Evolutionary conservation across 345 rosid genomes (phyloP).

Genomic region (Gossypium bickii): DNA sequence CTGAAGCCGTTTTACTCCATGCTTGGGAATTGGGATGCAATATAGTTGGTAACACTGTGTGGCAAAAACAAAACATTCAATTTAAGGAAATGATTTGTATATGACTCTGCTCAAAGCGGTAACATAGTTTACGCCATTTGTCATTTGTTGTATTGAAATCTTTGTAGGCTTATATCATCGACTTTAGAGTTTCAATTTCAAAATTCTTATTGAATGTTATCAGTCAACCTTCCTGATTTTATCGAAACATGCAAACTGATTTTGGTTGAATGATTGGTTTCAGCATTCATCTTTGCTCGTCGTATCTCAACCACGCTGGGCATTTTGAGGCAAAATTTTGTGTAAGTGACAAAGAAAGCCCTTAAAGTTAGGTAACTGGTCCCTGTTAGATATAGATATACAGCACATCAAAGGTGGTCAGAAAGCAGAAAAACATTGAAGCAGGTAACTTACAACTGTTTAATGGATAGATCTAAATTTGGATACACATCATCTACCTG

Average conservation of each 20-base stretch:
- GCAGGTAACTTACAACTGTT: neutral
- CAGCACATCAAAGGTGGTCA: neutral
- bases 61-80: neutral
- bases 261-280: conserved; percentile 24
- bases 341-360: neutral
- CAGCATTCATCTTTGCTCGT: conserved; percentile 64
- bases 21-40: neutral
- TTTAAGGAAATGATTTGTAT: neutral
- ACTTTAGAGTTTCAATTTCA: no score
- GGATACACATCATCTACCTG: neutral
- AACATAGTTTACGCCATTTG: neutral
- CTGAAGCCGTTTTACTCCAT: neutral
- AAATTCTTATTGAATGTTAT: neutral
- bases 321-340: conserved; percentile 22
- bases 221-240: neutral
- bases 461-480: neutral
- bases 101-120: no score
- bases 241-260: neutral
- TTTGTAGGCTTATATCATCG: neutral
- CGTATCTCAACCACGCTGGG: conserved; percentile 45
- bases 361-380: neutral
- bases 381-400: neutral
- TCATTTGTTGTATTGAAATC: neutral
- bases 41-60: neutral
- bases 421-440: neutral